A percentile compares a stretch with the other conserved stretches of the same genome.
Evolutionary conservation across 2,329 filamentous ascomycete species (phyloP).

Genomic region (Aspergillus sp.): DNA sequence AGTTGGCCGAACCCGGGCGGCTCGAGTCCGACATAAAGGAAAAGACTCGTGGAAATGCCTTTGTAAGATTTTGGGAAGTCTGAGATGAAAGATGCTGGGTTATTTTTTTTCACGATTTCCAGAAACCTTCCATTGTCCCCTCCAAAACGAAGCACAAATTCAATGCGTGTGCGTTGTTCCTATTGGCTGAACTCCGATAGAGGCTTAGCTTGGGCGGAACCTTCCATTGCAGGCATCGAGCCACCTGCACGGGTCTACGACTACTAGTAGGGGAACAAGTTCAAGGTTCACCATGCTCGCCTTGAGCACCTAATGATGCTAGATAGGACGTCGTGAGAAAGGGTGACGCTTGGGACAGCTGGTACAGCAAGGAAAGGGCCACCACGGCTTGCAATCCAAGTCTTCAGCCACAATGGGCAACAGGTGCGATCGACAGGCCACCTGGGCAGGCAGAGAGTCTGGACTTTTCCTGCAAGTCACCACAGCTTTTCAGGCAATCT

Average conservation of each 20-base stretch:
- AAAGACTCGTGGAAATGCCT: neutral
- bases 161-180: neutral
- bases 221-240: neutral
- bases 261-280: too few relatives aligned
- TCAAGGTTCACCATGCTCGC: neutral
- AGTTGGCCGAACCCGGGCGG: conserved; percentile 22
- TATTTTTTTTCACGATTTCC: neutral
- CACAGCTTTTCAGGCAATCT: neutral
- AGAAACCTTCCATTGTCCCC: conserved; percentile 2
- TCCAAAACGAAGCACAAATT: neutral
- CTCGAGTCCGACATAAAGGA: conserved; percentile 18
- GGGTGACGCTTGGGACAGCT: neutral
- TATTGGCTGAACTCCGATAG: neutral
- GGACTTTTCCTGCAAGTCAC: neutral
- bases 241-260: too few relatives aligned
- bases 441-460: neutral
- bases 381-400: neutral
- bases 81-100: neutral
- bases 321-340: too few relatives aligned
- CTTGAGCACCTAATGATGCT: neutral
- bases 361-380: neutral
- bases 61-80: neutral
- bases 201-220: neutral
- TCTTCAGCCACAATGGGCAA: neutral
- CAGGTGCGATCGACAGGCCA: neutral